Percentiles rank a stretch among this genome's conserved stretches.
Conservation (phyloP, 805 yeast genomes). For the Barnettozyma sp. region DNA sequence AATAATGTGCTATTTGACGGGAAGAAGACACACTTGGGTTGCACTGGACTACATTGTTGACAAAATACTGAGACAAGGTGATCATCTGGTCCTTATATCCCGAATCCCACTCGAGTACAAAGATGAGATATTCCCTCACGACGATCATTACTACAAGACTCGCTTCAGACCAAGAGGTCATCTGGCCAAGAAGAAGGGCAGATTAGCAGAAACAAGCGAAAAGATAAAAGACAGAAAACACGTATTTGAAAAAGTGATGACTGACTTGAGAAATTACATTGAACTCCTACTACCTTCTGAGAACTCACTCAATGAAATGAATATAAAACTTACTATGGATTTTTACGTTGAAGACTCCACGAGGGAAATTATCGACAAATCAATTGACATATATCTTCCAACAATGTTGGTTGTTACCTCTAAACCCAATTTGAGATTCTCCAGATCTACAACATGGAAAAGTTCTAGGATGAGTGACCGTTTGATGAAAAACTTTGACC, state of each 20-base stretch:
- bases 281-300: conserved; percentile 38
- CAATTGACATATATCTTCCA: conserved; percentile 56
- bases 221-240: conserved; percentile 6
- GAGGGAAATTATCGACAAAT: conserved; percentile 48
- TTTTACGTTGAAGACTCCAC: conserved; percentile 49
- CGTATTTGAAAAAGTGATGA: conserved; percentile 35
- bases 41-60: conserved; percentile 65
- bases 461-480: conserved; percentile 59
- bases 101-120: conserved; percentile 31
- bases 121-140: conserved; percentile 6
- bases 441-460: conserved; percentile 51
- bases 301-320: conserved; percentile 27
- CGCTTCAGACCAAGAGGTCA: not conserved
- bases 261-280: conserved; percentile 36
- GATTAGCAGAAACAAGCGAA: conserved; percentile 5
- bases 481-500: conserved; percentile 47
- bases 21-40: conserved; percentile 53
- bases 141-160: conserved; percentile 1
- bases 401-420: conserved; percentile 49
- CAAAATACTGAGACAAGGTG: conserved; percentile 54
- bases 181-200: conserved; percentile 3
- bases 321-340: conserved; percentile 46
- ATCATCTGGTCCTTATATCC: conserved; percentile 56
- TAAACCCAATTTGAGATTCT: conserved; percentile 36
- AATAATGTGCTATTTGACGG: conserved; percentile 48